A percentile compares a stretch with the other conserved stretches of the same genome.
phyloP scores from a whole-genome alignment of 495 filamentous ascomycete species.

The Podospora fimiseda region DNA sequence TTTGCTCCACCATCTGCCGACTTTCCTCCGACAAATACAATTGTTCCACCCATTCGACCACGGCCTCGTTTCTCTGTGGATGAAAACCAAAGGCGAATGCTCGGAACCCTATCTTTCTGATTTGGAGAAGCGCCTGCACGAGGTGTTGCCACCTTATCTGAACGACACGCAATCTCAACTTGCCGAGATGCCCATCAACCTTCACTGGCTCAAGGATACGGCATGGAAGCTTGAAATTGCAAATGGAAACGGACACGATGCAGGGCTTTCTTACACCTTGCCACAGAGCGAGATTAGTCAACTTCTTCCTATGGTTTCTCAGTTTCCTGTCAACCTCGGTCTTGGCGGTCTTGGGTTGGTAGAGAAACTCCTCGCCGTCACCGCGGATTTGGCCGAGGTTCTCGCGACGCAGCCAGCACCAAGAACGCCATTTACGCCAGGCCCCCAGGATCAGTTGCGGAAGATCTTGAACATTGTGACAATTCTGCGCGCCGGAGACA shows the following conservation, averaged over 20 bases:
- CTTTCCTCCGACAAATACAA: conserved; percentile 59
- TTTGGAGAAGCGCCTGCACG: conserved; percentile 60
- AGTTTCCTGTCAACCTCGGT: conserved; percentile 63
- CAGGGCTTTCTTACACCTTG: conserved; percentile 60
- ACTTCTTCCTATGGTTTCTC: conserved; percentile 56
- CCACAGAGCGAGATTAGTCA: conserved; percentile 49
- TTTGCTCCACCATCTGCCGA: conserved; percentile 44
- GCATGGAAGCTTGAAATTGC: conserved; percentile 64
- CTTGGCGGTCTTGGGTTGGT: conserved; percentile 58
- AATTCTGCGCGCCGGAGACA: conserved; percentile 60
- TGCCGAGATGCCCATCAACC: conserved; percentile 62
- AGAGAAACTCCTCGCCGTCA: conserved; percentile 72
- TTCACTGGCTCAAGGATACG: conserved; percentile 79
- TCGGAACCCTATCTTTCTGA: conserved; percentile 51
- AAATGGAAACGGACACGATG: conserved; percentile 41
- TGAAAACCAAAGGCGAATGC: conserved; percentile 55
- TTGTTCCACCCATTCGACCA: conserved; percentile 71
- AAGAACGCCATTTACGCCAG: conserved; percentile 52
- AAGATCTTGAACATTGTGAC: conserved; percentile 61
- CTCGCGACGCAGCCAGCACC: conserved; percentile 59
- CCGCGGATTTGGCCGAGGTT: conserved; percentile 66
- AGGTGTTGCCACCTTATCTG: conserved; percentile 56
- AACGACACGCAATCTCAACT: conserved; percentile 61
- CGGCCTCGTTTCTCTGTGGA: conserved; percentile 63
- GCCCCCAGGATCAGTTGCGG: conserved; percentile 67